Evolutionary conservation across 306 rosid genomes (phyloP).

Genomic region (Vicia faba): DNA sequence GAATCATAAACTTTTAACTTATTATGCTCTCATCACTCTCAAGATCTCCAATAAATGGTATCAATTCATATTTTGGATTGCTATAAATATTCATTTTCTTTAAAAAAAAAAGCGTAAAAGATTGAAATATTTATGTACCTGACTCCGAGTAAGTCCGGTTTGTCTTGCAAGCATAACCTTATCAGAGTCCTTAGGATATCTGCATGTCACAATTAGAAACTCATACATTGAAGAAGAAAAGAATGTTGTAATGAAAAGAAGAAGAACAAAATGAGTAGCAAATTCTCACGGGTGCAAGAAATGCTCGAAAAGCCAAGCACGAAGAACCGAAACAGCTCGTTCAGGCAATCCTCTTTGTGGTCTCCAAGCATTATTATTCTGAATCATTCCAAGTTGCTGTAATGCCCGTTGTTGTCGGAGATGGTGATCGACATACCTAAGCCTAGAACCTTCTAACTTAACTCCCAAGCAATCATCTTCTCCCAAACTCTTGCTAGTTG

Average conservation of each 20-base stretch:
- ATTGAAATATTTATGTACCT: slow-evolving; percentile 55
- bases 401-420: slow-evolving; percentile 71
- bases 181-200: slow-evolving; percentile 82
- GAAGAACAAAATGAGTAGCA: neutral
- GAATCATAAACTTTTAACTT: no score
- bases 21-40: no score
- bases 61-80: no score
- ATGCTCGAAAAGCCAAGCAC: slow-evolving; percentile 91
- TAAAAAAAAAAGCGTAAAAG: neutral
- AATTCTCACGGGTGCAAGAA: slow-evolving; percentile 81
- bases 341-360: slow-evolving; percentile 89
- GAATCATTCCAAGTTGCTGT: slow-evolving; percentile 78
- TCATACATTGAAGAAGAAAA: neutral
- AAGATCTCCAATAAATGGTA: no score
- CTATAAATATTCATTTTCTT: no score
- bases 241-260: neutral
- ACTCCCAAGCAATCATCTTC: slow-evolving; percentile 70
- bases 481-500: slow-evolving; percentile 60
- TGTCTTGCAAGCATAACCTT: slow-evolving; percentile 85
- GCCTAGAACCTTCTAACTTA: slow-evolving; percentile 65
- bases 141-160: slow-evolving; percentile 85
- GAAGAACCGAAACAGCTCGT: slow-evolving; percentile 83
- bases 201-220: slow-evolving; percentile 37
- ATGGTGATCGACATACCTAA: slow-evolving; percentile 69
- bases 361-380: slow-evolving; percentile 75